Evolutionary conservation across 1,284 basidiomycete genomes (phyloP), one percentile per base, ranked within the genome.

Genomic region (Meripilus lineatus): DNA sequence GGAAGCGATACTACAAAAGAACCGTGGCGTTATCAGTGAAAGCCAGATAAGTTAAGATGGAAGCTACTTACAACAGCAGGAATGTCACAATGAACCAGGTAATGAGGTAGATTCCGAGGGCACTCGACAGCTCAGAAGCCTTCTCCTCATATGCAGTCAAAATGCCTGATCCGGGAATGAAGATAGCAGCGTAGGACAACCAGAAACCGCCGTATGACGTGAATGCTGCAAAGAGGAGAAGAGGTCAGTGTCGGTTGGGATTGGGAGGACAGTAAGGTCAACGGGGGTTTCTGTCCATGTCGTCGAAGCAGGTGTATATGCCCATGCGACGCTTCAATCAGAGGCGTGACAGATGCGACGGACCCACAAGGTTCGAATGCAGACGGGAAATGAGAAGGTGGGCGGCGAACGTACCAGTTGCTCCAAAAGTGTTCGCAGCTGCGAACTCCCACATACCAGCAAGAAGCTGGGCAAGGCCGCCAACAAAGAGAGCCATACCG

Each of bases 361-460:
- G n/a, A n/a, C n/a, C n/a, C n/a, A n/a, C n/a, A n/a, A n/a, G n/a
- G n/a, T n/a, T n/a, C n/a, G n/a, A n/a, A n/a, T n/a, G n/a, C n/a
- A n/a, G n/a, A n/a, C 10, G 10, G 28, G 15, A 36, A 23, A 28
- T n/a, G 28, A 10, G 17, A 36, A 46, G 28, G 25, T 17, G 21
- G 26, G 26, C 46, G 44, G 32, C 45, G 38, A 8, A 69, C 79
- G 59, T 47, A 84, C 84, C 81, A 28, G 81, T 82, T 2, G 78
- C 83, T 49, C 77, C 81, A 45, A 86, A 85, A 0, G 67, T 68
- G 53, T 88, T 85, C 8, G 87, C 88, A 33, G 76, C 70, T 1
- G 86, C 84, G 62, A 91, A 92, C 63, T 84, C 82, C 83, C 84
- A 87, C 81, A 86, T 84, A 33, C 84, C 83, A 7, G 83, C 83